A percentile compares a stretch with the other conserved stretches of the same genome.
phyloP scores from a whole-genome alignment of 2,329 filamentous ascomycete genomes.

The Colletotrichum incanum region DNA sequence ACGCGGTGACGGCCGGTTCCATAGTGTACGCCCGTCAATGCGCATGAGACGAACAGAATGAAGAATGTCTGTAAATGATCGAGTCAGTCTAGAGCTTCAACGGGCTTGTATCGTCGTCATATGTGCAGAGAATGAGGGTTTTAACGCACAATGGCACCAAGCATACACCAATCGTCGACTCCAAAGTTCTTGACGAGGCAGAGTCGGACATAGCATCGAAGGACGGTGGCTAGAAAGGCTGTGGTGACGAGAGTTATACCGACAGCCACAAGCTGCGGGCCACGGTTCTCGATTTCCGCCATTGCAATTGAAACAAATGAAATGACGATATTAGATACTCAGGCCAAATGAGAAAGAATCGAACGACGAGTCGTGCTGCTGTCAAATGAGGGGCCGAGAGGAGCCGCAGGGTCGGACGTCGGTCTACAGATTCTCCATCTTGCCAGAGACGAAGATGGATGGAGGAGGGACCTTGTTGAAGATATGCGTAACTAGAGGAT shows the following conservation, averaged over 20 bases:
- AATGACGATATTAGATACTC: background rate
- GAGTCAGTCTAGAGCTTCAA: background rate
- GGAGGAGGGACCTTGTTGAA: conserved; percentile 28
- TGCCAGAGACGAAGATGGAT: conserved; percentile 15
- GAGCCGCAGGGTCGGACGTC: conserved; percentile 33
- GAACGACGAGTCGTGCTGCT: conserved; percentile 19
- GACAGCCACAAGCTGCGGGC: conserved; percentile 53
- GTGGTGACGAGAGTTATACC: conserved; percentile 49
- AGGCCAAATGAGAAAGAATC: background rate
- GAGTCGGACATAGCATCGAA: conserved; percentile 55
- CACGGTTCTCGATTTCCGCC: conserved; percentile 49
- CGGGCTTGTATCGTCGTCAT: background rate
- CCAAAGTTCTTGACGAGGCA: conserved; percentile 57
- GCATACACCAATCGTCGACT: conserved; percentile 58
- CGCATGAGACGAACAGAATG: conserved; percentile 52
- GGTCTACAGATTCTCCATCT: conserved; percentile 27
- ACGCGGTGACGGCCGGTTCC: conserved; percentile 59
- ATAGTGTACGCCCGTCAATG: conserved; percentile 55
- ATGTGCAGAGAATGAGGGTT: background rate
- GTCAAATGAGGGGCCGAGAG: conserved; percentile 22
- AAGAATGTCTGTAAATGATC: conserved; percentile 51
- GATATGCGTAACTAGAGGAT: conserved; percentile 23
- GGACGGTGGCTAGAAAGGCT: conserved; percentile 48
- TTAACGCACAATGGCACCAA: conserved; percentile 51
- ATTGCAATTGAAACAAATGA: conserved; percentile 17